Evolutionary conservation across 257 asterid species (phyloP).

Genomic region (Solanum virginianum): DNA sequence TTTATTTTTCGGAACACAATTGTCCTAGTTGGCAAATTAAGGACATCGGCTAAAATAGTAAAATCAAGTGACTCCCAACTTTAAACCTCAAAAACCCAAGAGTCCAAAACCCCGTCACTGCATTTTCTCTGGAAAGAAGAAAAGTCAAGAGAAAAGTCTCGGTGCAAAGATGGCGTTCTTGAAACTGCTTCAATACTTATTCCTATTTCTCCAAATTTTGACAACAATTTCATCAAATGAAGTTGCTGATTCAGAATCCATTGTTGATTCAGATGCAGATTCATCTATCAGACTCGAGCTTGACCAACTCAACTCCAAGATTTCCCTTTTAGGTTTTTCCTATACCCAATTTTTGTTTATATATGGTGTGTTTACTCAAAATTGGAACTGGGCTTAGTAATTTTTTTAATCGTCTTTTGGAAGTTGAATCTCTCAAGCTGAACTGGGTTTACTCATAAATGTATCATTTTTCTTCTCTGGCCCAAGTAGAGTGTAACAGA

Average conservation of each 20-base stretch:
- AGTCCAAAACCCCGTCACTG: background rate
- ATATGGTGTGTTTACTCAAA: background rate
- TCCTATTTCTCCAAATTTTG: constrained; percentile 4
- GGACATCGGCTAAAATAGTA: background rate
- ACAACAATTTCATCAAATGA: background rate
- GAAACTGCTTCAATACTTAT: constrained; percentile 2
- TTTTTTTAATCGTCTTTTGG: background rate
- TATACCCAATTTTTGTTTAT: background rate
- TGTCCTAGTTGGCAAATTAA: background rate
- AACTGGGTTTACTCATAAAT: background rate
- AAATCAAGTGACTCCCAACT: background rate
- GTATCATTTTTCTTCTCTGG: background rate
- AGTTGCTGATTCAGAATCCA: background rate
- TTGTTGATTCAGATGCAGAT: constrained; percentile 5
- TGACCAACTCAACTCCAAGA: constrained; percentile 24
- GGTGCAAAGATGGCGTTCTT: constrained; percentile 1
- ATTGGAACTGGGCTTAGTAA: background rate
- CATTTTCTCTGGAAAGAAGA: background rate
- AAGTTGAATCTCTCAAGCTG: background rate
- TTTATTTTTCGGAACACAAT: no score
- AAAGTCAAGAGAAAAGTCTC: background rate
- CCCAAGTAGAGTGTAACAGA: background rate
- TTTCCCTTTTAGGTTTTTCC: constrained; percentile 22
- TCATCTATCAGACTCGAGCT: constrained; percentile 12
- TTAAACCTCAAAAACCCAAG: background rate